phyloP scores from a whole-genome alignment of 2,329 filamentous ascomycete genomes.

The Exserohilum turcica region DNA sequence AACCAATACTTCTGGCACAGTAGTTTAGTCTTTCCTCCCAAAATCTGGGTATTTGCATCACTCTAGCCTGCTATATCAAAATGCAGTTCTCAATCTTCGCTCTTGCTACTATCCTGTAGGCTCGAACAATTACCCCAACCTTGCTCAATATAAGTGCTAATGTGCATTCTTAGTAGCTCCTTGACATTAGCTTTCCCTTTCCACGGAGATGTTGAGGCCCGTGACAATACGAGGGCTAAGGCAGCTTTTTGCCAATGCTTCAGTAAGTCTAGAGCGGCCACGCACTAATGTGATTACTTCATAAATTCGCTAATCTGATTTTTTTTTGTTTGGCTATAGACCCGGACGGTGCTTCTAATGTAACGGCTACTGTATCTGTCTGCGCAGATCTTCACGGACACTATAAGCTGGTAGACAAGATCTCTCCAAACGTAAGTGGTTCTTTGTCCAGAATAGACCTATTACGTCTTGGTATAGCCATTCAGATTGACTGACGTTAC shows the following conservation, averaged over 20 bases:
- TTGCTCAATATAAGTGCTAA: neutral
- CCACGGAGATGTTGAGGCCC: neutral
- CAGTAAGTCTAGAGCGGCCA: neutral
- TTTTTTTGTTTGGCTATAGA: neutral
- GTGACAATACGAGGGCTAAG: neutral
- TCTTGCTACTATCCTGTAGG: neutral
- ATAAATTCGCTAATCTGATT: neutral
- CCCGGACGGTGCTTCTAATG: neutral
- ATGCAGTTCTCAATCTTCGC: neutral
- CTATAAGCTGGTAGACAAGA: neutral
- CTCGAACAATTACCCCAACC: too few relatives aligned
- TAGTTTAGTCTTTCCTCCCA: too few relatives aligned
- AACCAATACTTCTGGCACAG: too few relatives aligned
- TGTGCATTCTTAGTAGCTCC: neutral
- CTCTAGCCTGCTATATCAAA: neutral
- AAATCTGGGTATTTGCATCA: too few relatives aligned
- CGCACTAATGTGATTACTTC: neutral
- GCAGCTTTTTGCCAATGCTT: neutral
- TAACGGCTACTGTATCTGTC: neutral
- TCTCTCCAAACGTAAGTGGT: neutral
- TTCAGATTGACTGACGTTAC: too few relatives aligned
- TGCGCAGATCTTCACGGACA: neutral
- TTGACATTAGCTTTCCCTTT: neutral
- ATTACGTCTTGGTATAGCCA: too few relatives aligned
- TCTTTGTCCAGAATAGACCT: neutral